Base-by-base conservation (phyloP, 1,284 basidiomycete species). In the Pseudozyma tsukubaensis region DNA sequence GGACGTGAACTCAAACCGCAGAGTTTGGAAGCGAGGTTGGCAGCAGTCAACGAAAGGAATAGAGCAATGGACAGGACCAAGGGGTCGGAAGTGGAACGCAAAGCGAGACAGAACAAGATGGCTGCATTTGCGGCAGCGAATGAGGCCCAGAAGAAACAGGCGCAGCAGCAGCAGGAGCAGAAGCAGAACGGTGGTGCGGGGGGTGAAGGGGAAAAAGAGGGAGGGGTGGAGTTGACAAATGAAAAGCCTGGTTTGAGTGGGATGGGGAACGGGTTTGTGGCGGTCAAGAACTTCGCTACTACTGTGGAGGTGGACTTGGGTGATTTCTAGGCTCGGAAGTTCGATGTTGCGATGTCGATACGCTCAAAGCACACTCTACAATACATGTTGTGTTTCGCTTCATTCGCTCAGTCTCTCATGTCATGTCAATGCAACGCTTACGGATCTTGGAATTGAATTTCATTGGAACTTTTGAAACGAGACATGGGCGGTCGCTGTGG, bases 11-110 rank as follows among this genome's bases (percentile, higher is more conserved):
- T 42, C 5, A 34, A 42, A 16, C 21, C 50, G 1, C 49, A 74
- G 43, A 60, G 84, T 86, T 7, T 85, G 86, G 70, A 87, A 86
- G 45, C 89, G 90, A 64, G 86, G 89, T 75, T 95, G 35, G 89
- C 91, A 18, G 89, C 87, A 82, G 91, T 97, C 65, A 96, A 95
- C 83, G 93, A 94, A 85, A 89, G 93, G 54, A 96, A 97, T 83
- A 88, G 92, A 44, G 89, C 88, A 74, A 90, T 91, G 49, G 96
- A 95, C 65, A 80, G 90, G 67, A 93, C 94, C 77, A 88, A 89
- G 1, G 89, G 94, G 66, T 88, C 91, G 51, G 89, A 89, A 72
- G 91, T 92, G 0, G 94, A 95, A 85, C 82, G 90, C 1, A 80
- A 79, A 49, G 80, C 91, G 66, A 86, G 89, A 9, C 90, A 91